Conservation (phyloP, 805 yeast species). For the Candida adriatica region DNA sequence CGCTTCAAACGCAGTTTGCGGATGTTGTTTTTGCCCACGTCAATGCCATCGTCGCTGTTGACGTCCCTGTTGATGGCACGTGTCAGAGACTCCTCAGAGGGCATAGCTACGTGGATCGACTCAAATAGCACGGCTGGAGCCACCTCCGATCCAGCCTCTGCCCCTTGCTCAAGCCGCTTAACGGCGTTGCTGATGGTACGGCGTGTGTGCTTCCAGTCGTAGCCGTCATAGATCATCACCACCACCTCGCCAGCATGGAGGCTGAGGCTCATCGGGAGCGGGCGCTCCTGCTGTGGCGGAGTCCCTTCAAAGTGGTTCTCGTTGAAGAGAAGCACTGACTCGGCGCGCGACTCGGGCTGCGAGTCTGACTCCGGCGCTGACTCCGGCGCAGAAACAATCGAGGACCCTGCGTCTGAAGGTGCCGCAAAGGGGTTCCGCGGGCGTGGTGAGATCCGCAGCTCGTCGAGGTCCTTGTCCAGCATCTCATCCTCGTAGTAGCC, state of each 20-base stretch:
- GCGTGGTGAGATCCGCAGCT: too few relatives aligned
- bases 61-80: conserved; percentile 47
- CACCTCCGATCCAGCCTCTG: conserved; percentile 21
- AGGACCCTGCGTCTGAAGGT: too few relatives aligned
- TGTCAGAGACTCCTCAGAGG: conserved; percentile 37
- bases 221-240: conserved; percentile 75
- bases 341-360: too few relatives aligned
- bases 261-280: conserved; percentile 14
- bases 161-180: conserved; percentile 48
- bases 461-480: too few relatives aligned
- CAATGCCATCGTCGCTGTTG: conserved; percentile 10
- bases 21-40: conserved; percentile 19
- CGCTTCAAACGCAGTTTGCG: conserved; percentile 55
- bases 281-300: not conserved
- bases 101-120: conserved; percentile 70
- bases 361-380: too few relatives aligned
- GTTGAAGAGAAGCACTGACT: conserved; percentile 18
- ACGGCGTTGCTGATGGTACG: conserved; percentile 59
- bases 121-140: conserved; percentile 53
- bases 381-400: too few relatives aligned
- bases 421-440: too few relatives aligned
- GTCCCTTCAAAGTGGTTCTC: conserved; percentile 21
- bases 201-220: conserved; percentile 83
- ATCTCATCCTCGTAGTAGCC: conserved; percentile 21
- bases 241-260: conserved; percentile 31